Conservation (phyloP, 2,329 filamentous ascomycete genomes). For the Cladosporium sphaerospermum region DNA sequence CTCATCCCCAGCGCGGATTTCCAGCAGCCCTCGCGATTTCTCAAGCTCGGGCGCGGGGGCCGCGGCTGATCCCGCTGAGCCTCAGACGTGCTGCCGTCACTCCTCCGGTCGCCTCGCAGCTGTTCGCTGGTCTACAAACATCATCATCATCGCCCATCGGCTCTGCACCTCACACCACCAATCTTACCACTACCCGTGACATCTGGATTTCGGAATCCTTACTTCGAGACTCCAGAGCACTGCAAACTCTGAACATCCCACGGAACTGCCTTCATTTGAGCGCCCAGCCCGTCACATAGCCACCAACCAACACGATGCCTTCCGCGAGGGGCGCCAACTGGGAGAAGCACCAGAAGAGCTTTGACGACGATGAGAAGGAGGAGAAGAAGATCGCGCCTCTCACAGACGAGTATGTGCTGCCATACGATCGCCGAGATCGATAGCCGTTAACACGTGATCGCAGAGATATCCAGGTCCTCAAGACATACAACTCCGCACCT, state of each 20-base stretch:
- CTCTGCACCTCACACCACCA: slow-evolving; percentile 1
- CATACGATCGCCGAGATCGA: slow-evolving; percentile 11
- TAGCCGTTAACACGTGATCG: slow-evolving; percentile 26
- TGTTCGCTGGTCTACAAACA: neutral
- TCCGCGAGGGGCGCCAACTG: slow-evolving; percentile 89
- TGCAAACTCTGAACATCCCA: neutral
- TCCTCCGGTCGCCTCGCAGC: neutral
- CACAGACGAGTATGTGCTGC: slow-evolving; percentile 74
- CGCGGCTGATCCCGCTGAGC: neutral
- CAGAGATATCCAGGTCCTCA: slow-evolving; percentile 98
- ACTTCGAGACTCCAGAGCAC: too few species aligned
- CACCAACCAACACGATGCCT: slow-evolving; percentile 57
- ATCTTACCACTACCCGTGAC: neutral
- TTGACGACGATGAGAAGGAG: slow-evolving; percentile 90
- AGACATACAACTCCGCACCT: slow-evolving; percentile 95
- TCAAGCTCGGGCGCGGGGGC: slow-evolving; percentile 1
- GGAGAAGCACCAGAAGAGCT: slow-evolving; percentile 99
- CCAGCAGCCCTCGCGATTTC: neutral
- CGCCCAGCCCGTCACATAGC: neutral
- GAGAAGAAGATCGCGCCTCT: slow-evolving; percentile 99
- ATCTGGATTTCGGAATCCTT: neutral
- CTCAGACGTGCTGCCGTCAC: neutral
- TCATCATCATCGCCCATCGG: slow-evolving; percentile 6
- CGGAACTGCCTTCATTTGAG: neutral
- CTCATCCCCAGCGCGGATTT: neutral